These are phyloP conservation scores for Saccharum spontaneum DNA, from an alignment of 176 grass and related monocot genomes.

Conservation along the genomic window DNA sequence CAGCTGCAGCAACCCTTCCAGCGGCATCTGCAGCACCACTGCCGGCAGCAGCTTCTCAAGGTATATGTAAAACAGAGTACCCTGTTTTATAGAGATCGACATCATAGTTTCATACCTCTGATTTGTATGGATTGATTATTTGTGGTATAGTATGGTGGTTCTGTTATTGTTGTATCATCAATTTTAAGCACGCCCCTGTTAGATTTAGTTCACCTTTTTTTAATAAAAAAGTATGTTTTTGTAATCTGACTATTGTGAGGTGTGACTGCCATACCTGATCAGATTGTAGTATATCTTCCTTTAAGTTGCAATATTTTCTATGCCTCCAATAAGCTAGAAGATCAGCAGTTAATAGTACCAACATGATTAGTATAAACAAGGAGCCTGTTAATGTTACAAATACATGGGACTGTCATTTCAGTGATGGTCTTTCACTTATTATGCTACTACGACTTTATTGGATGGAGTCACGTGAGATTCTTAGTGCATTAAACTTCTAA, in stretches of 20 bases:
- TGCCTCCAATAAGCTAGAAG: background rate
- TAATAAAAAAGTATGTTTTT: background rate
- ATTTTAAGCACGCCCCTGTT: too few species aligned
- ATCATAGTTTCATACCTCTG: too few species aligned
- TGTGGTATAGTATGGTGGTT: too few species aligned
- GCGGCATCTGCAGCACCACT: too few species aligned
- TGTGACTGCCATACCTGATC: background rate
- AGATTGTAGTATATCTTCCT: background rate
- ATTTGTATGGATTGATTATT: too few species aligned
- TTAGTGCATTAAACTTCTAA: background rate
- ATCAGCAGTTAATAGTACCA: background rate
- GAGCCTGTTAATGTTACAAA: conserved; percentile 1
- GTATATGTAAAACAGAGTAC: too few species aligned
- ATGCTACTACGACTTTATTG: background rate
- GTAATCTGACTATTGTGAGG: background rate
- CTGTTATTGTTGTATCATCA: too few species aligned
- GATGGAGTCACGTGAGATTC: background rate
- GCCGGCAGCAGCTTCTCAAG: too few species aligned
- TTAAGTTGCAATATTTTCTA: background rate
- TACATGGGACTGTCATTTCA: background rate
- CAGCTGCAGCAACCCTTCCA: too few species aligned
- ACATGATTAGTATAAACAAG: background rate
- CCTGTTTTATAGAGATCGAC: too few species aligned
- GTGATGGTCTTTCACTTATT: background rate
- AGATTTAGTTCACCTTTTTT: background rate